Evolutionary conservation across 2,329 filamentous ascomycete genomes (phyloP).

Genomic region (Paracamarosporium sp.): DNA sequence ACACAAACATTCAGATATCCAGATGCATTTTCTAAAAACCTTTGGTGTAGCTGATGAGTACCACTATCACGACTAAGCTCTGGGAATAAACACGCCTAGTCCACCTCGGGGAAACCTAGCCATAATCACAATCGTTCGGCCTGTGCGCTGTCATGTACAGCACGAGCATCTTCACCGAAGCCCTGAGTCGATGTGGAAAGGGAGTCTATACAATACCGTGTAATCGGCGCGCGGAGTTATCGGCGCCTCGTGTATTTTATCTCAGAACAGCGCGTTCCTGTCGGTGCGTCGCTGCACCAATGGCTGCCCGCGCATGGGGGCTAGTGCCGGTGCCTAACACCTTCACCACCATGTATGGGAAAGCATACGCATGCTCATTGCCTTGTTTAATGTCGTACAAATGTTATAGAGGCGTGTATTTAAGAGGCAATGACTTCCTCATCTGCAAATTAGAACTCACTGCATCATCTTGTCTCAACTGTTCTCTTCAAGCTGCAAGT

Average conservation of each 20-base stretch:
- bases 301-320: neutral
- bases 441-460: neutral
- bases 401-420: neutral
- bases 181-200: neutral
- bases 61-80: too few species aligned
- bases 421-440: neutral
- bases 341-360: neutral
- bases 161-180: neutral
- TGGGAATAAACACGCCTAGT: neutral
- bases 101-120: neutral
- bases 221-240: neutral
- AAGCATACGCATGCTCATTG: neutral
- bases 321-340: neutral
- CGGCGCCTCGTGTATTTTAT: conserved; percentile 5
- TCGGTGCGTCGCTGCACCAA: neutral
- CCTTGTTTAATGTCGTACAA: neutral
- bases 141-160: neutral
- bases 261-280: neutral
- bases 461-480: neutral
- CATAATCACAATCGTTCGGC: neutral
- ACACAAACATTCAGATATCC: too few species aligned
- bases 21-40: too few species aligned
- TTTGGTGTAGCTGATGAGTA: too few species aligned
- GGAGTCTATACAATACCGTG: neutral
- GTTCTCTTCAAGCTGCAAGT: neutral